These are phyloP conservation scores for Acacia confusa DNA, from an alignment of 306 rosid genomes.

Conservation along the genomic window DNA sequence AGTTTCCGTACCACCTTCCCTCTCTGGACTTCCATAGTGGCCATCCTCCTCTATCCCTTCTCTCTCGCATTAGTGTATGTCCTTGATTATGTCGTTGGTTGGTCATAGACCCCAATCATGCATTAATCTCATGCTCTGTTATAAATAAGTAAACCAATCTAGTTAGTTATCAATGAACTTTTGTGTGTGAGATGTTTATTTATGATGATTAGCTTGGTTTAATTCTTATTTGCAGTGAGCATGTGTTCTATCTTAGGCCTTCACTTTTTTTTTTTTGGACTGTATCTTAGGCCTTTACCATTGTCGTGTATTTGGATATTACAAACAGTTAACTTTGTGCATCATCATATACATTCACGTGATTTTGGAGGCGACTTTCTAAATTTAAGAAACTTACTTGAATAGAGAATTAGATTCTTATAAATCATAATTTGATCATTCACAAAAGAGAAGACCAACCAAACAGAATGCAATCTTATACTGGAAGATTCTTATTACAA, in stretches of 20 bases:
- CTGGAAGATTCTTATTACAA: too few species aligned
- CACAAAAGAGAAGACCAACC: too few species aligned
- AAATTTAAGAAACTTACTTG: too few species aligned
- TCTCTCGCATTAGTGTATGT: constrained; percentile 82
- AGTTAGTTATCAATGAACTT: not conserved
- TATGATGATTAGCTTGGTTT: not conserved
- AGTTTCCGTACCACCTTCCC: constrained; percentile 87
- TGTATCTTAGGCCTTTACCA: too few species aligned
- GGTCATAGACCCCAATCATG: constrained; percentile 52
- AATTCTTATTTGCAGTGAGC: not conserved
- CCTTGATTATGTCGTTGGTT: constrained; percentile 80
- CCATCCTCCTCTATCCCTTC: constrained; percentile 87
- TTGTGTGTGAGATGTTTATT: not conserved
- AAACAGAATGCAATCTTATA: too few species aligned
- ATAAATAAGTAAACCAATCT: not conserved
- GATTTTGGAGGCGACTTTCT: too few species aligned
- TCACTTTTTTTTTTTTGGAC: too few species aligned
- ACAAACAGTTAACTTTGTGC: not conserved
- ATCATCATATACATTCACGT: not conserved
- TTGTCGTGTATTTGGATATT: not conserved
- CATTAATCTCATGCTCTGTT: not conserved
- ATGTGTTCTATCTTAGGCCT: not conserved
- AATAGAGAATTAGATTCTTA: too few species aligned
- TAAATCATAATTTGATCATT: too few species aligned
- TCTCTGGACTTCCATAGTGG: constrained; percentile 77